Conservation (phyloP, 129 eudicot species). For the Flaveria ramosissima region DNA sequence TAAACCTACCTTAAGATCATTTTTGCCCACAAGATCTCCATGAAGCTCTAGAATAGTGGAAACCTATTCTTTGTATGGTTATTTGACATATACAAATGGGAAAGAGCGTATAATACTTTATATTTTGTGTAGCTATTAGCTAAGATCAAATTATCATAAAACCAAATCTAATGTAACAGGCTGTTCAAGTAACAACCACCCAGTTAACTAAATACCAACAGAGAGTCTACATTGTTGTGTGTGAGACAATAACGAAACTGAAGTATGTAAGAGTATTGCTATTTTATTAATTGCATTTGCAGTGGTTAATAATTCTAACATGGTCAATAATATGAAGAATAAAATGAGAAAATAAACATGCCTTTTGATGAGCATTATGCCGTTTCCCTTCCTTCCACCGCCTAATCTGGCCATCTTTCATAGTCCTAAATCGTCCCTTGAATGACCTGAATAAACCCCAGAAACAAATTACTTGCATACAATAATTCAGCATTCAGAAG, state of each 20-base stretch:
- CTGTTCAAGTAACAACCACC: neutral
- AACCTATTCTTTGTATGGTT: constrained; percentile 1
- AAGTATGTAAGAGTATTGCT: neutral
- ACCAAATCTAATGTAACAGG: neutral
- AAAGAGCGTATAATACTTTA: neutral
- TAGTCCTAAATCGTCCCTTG: constrained; percentile 77
- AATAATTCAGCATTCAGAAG: neutral
- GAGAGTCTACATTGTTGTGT: neutral
- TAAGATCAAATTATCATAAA: neutral
- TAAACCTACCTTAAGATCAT: neutral
- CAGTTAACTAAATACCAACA: neutral
- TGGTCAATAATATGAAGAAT: neutral
- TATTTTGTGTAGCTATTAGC: neutral
- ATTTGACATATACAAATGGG: neutral
- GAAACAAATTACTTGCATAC: neutral
- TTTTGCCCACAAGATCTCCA: neutral
- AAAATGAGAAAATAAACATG: constrained; percentile 17
- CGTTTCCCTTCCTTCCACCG: constrained; percentile 93
- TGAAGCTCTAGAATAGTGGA: neutral
- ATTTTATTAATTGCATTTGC: neutral
- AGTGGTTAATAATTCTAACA: constrained; percentile 1
- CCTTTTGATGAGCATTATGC: constrained; percentile 91
- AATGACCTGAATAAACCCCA: constrained; percentile 56
- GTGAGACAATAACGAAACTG: neutral
- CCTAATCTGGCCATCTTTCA: constrained; percentile 87